phyloP scores from a whole-genome alignment of 140 eudicot species.

The Bidens hawaiensis region DNA sequence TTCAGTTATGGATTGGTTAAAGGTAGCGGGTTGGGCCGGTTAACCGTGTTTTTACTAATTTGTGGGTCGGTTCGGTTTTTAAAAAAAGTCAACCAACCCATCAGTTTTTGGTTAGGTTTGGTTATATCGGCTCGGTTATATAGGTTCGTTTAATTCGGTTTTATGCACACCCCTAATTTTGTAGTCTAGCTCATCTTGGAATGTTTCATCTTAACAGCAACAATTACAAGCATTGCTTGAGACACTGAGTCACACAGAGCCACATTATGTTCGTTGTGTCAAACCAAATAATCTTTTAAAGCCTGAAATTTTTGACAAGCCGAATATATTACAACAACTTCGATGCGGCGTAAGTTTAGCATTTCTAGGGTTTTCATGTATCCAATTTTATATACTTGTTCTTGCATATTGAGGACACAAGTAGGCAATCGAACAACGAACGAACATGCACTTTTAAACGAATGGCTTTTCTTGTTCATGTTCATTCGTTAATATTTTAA shows the following conservation, averaged over 20 bases:
- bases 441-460: no score
- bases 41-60: no score
- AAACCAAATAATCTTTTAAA: constrained; percentile 81
- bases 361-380: background rate
- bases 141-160: no score
- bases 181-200: background rate
- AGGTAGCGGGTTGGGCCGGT: no score
- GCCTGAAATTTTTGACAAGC: constrained; percentile 76
- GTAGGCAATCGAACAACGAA: no score
- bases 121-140: no score
- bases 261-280: constrained; percentile 77
- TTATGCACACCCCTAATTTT: background rate
- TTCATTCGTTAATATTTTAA: no score
- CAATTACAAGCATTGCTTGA: constrained; percentile 89
- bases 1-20: no score
- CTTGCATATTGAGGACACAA: constrained; percentile 11
- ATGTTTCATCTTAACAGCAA: constrained; percentile 41
- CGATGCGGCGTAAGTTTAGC: constrained; percentile 72
- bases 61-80: no score
- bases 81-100: no score
- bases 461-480: no score
- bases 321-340: constrained; percentile 79
- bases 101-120: no score
- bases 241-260: constrained; percentile 87
- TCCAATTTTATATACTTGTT: background rate